Evolutionary conservation across 306 rosid species (phyloP), one percentile per base, ranked within the genome.

Genomic region (Calophaca sinica): DNA sequence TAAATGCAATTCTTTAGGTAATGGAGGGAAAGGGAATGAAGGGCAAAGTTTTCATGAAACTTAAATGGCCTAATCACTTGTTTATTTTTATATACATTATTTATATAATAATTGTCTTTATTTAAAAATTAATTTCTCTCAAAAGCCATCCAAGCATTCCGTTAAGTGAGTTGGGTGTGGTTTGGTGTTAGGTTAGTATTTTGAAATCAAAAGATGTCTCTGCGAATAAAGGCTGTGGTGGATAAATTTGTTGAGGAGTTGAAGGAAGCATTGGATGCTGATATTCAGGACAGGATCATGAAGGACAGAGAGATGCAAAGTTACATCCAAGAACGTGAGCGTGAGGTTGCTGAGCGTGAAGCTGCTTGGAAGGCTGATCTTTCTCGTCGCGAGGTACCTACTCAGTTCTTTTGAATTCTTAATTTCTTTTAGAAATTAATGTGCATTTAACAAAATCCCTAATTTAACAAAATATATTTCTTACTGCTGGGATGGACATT

Each of bases 351-450:
- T 29, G 98, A 94, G 81, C 97, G 99, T 6, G 99, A 94, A 86
- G 96, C 99, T 74, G 99, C 99, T 71, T 94, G 99, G 99, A 94
- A 94, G 80, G 97, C 97, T 31, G 99, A 94, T 79, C 99, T 94
- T 81, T 91, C 99, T 68, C 99, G 99, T 66, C 96, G 99, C 3
- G 99, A 94, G 99, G 98, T 93, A 31, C 35, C 26, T 4, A 2
- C 6, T 2, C 3, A 54, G 32, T 73, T 68, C 75, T 76, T 15
- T 45, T 59, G 58, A 55, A 65, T 80, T 58, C 2, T 20, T 54
- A 55, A 12, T 5, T 5, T 10, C 1, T 15, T 74, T 35, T n/a
- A n/a, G n/a, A n/a, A n/a, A n/a, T n/a, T n/a, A n/a, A n/a, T n/a
- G n/a, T n/a, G n/a, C n/a, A n/a, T n/a, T n/a, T n/a, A n/a, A n/a